These are phyloP conservation scores for Fistulinella prunicolor DNA, from an alignment of 768 basidiomycete species.

Conservation along the genomic window DNA sequence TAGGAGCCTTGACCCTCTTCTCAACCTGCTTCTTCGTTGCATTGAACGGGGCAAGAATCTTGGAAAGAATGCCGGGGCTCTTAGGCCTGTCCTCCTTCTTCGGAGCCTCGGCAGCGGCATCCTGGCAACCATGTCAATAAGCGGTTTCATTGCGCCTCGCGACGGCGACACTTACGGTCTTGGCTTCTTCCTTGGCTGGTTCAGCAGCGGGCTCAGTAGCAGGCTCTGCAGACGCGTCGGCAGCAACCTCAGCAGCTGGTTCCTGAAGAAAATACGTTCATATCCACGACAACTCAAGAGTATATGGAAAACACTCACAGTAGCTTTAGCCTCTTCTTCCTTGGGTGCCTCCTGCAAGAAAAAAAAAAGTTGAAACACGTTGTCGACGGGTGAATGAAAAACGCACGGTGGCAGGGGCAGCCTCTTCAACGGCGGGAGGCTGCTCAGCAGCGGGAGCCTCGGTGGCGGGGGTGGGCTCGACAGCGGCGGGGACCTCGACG, in stretches of 20 bases:
- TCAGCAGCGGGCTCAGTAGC: constrained; percentile 31
- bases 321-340: constrained; percentile 39
- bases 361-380: not conserved
- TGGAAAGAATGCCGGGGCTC: constrained; percentile 74
- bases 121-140: constrained; percentile 14
- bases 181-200: constrained; percentile 42
- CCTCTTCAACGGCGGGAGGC: constrained; percentile 30
- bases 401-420: constrained; percentile 35
- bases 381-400: not conserved
- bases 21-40: constrained; percentile 47
- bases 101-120: constrained; percentile 45
- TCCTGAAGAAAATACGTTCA: constrained; percentile 37
- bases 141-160: constrained; percentile 29
- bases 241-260: constrained; percentile 29
- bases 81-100: constrained; percentile 82
- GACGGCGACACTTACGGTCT: constrained; percentile 33
- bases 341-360: constrained; percentile 38
- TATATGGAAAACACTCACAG: constrained; percentile 28
- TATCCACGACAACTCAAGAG: not conserved
- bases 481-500: constrained; percentile 36
- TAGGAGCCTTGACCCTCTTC: constrained; percentile 59
- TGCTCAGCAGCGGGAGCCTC: constrained; percentile 28
- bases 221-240: constrained; percentile 23
- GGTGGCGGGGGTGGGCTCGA: constrained; percentile 30
- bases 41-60: constrained; percentile 80